Conservation (phyloP, 352 stramenopile genomes). For the Aphanomyces stellatus region DNA sequence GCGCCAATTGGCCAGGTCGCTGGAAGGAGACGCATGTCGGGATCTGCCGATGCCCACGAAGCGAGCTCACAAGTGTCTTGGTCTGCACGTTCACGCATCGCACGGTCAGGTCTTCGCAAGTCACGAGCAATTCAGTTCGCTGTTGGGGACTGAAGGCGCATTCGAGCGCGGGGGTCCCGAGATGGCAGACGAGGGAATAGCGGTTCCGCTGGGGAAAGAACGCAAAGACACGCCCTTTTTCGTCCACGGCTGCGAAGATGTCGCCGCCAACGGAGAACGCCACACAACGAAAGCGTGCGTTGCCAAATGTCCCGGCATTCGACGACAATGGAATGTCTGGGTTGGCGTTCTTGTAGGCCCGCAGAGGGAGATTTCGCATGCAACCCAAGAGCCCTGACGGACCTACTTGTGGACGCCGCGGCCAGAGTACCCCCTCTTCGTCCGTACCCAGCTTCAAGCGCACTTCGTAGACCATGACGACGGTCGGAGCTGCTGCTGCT, state of each 20-base stretch:
- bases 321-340: conserved; percentile 11
- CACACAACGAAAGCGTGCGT: conserved; percentile 40
- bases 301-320: background rate
- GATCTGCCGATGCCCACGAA: conserved; percentile 51
- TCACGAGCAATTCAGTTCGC: conserved; percentile 69
- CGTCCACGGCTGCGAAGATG: conserved; percentile 54
- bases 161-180: conserved; percentile 44
- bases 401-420: conserved; percentile 55
- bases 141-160: conserved; percentile 64
- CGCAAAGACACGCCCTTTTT: conserved; percentile 70
- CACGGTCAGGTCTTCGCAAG: conserved; percentile 74
- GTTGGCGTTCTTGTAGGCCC: conserved; percentile 40
- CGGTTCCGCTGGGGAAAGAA: conserved; percentile 70
- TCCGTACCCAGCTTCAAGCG: conserved; percentile 50
- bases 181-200: conserved; percentile 62
- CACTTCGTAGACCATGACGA: conserved; percentile 19
- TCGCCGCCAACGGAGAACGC: conserved; percentile 62
- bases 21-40: conserved; percentile 59
- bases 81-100: conserved; percentile 70
- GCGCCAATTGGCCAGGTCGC: conserved; percentile 50
- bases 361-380: conserved; percentile 47
- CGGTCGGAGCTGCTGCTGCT: too few species aligned
- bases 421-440: conserved; percentile 67
- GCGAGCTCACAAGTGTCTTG: conserved; percentile 65
- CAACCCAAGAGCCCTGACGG: conserved; percentile 54